Evolutionary conservation across 1,284 basidiomycete species (phyloP), one percentile per base, ranked within the genome.

Genomic region (Neolentinus lepideus): DNA sequence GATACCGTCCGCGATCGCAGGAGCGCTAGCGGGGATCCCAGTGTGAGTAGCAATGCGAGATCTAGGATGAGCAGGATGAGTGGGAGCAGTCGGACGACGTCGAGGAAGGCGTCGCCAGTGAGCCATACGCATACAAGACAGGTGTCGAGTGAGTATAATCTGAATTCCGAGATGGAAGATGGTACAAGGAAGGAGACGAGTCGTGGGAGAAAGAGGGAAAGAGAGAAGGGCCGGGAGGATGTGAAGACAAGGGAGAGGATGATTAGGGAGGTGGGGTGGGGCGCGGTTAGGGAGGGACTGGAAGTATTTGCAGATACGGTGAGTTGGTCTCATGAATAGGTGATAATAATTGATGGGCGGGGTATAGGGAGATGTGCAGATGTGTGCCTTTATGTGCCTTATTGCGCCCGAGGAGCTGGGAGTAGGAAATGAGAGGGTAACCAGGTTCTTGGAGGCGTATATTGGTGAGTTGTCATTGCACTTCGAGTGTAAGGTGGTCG

Each of bases 341-440:
- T 9, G 11, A 52, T 21, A 27, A 22, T 21, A 29, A 29, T 48
- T 21, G 35, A 33, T 38, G 21, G 46, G 56, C 36, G 48, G 53
- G 33, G 14, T 33, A 12, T 47, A 89, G 85, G 88, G 89, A 3
- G 83, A 91, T 61, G 71, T 90, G 0, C 88, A 90, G 63, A 86
- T 83, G 75, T 90, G 88, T 66, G 81, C 85, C 2, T 79, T 87
- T 75, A 63, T 91, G 19, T 73, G 80, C 2, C 64, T 86, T 1
- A 70, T 90, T 22, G 85, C 81, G 10, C 70, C 76, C 0, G 60
- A 72, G 46, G 85, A 90, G 63, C 69, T 91, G 27, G 61, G 64
- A 21, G 66, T 90, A 10, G 64, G 69, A 3, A 65, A 67, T 27
- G 64, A 64, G 52, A 72, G 81, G 46, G 68, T 71, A n/a, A 62